A percentile compares a stretch with the other conserved stretches of the same genome.
Conservation (phyloP, 768 basidiomycete genomes). For the Russula abietina region DNA sequence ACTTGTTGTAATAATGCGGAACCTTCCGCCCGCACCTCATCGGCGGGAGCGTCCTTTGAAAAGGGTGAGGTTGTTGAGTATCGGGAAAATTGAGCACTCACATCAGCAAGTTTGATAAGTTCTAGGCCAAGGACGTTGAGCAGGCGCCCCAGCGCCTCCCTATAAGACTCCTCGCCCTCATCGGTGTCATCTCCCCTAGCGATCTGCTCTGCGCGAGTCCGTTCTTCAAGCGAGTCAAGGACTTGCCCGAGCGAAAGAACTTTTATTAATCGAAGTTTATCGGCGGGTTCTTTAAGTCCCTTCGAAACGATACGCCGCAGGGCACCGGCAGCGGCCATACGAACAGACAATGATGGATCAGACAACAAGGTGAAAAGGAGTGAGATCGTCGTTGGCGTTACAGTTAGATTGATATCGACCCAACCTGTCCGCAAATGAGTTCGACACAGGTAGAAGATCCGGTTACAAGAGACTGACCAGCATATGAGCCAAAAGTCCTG, state of each 20-base stretch:
- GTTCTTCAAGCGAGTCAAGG: slow-evolving; percentile 71
- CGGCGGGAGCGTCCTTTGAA: slow-evolving; percentile 51
- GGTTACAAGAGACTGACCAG: slow-evolving; percentile 58
- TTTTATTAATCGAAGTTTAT: slow-evolving; percentile 85
- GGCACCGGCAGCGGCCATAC: slow-evolving; percentile 75
- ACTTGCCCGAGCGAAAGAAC: slow-evolving; percentile 83
- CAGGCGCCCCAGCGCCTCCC: slow-evolving; percentile 82
- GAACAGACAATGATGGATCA: slow-evolving; percentile 70
- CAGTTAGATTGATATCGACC: slow-evolving; percentile 96
- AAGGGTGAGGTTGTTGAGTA: slow-evolving; percentile 1
- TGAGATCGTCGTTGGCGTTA: slow-evolving; percentile 83
- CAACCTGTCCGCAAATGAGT: slow-evolving; percentile 56
- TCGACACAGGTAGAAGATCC: neutral
- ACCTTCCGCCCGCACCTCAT: slow-evolving; percentile 60
- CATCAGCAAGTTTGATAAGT: slow-evolving; percentile 78
- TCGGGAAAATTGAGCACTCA: slow-evolving; percentile 31
- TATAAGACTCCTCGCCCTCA: slow-evolving; percentile 82
- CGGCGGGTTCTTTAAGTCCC: slow-evolving; percentile 84
- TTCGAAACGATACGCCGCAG: slow-evolving; percentile 82
- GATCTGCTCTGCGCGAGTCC: slow-evolving; percentile 60
- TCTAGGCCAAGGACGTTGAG: slow-evolving; percentile 80
- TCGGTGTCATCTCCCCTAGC: slow-evolving; percentile 67
- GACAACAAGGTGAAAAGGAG: slow-evolving; percentile 79
- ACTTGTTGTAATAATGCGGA: slow-evolving; percentile 55
- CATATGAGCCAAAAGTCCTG: slow-evolving; percentile 87